These are phyloP conservation scores for Globisporangium solare DNA, from an alignment of 352 stramenopile genomes.

Conservation along the genomic window DNA sequence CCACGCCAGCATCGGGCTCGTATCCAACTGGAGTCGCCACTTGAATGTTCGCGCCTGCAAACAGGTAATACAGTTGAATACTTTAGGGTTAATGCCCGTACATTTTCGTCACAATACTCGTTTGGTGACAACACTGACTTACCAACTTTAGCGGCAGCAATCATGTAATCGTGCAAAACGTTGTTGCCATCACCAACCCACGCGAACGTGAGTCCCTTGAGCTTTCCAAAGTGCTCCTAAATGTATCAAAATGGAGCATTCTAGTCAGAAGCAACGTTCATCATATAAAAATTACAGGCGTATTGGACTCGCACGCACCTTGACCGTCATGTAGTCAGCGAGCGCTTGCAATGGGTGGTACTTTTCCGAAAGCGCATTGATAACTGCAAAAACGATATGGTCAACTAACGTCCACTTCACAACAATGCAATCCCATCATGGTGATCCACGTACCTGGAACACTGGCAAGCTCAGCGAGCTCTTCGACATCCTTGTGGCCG, in stretches of 20 bases:
- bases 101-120: too few relatives aligned
- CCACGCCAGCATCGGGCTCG: conserved; percentile 86
- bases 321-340: conserved; percentile 96
- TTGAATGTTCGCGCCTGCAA: conserved; percentile 83
- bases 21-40: conserved; percentile 94
- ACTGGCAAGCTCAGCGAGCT: conserved; percentile 87
- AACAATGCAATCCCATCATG: not conserved
- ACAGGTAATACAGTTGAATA: not conserved
- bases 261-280: too few relatives aligned
- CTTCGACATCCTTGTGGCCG: conserved; percentile 83
- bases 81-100: too few relatives aligned
- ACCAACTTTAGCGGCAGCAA: conserved; percentile 86
- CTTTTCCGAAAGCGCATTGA: conserved; percentile 97
- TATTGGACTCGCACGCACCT: conserved; percentile 34
- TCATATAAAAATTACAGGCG: not conserved
- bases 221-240: conserved; percentile 76
- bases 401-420: not conserved
- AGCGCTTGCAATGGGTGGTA: conserved; percentile 98
- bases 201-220: conserved; percentile 90
- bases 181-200: conserved; percentile 99
- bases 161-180: conserved; percentile 96
- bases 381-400: conserved; percentile 48
- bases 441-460: conserved; percentile 56
- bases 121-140: conserved; percentile 22
- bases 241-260: not conserved